Conservation (phyloP, 1,284 basidiomycete species). For the Ganoderma lingzhi region DNA sequence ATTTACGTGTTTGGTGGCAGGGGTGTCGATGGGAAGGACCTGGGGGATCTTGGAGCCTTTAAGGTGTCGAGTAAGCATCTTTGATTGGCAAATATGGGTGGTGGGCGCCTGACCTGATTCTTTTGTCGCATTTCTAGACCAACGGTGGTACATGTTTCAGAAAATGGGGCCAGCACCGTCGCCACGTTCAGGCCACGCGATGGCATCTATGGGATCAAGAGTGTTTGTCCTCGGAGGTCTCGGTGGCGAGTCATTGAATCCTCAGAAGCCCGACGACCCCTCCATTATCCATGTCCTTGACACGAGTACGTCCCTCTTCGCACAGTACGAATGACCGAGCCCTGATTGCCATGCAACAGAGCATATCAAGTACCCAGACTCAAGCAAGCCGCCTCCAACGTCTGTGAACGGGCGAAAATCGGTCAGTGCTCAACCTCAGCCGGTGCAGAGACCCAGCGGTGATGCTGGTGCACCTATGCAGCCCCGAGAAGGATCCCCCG, state of each 20-base stretch:
- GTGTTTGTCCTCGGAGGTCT: slow-evolving; percentile 92
- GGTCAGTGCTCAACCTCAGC: slow-evolving; percentile 40
- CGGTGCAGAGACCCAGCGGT: slow-evolving; percentile 30
- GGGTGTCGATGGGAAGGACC: slow-evolving; percentile 96
- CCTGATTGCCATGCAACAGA: slow-evolving; percentile 50
- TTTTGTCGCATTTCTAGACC: slow-evolving; percentile 51
- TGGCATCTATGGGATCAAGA: slow-evolving; percentile 89
- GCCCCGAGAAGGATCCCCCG: slow-evolving; percentile 66
- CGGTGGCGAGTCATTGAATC: slow-evolving; percentile 88
- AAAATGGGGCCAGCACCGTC: slow-evolving; percentile 97
- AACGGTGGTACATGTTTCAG: slow-evolving; percentile 97
- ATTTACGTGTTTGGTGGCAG: slow-evolving; percentile 98
- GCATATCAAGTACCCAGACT: slow-evolving; percentile 94
- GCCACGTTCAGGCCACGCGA: slow-evolving; percentile 93
- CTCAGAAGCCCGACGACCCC: slow-evolving; percentile 82
- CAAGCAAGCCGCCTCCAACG: slow-evolving; percentile 58
- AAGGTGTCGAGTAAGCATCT: slow-evolving; percentile 87
- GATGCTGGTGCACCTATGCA: slow-evolving; percentile 43
- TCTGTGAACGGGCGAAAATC: slow-evolving; percentile 51
- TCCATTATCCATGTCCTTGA: slow-evolving; percentile 90
- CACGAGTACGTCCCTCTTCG: slow-evolving; percentile 72
- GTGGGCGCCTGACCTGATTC: slow-evolving; percentile 11
- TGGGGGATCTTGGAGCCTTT: slow-evolving; percentile 96
- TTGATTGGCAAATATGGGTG: neutral
- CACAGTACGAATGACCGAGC: slow-evolving; percentile 22